These are phyloP conservation scores for Nothophytophthora sp. DNA, from an alignment of 352 stramenopile genomes.

Conservation along the genomic window DNA sequence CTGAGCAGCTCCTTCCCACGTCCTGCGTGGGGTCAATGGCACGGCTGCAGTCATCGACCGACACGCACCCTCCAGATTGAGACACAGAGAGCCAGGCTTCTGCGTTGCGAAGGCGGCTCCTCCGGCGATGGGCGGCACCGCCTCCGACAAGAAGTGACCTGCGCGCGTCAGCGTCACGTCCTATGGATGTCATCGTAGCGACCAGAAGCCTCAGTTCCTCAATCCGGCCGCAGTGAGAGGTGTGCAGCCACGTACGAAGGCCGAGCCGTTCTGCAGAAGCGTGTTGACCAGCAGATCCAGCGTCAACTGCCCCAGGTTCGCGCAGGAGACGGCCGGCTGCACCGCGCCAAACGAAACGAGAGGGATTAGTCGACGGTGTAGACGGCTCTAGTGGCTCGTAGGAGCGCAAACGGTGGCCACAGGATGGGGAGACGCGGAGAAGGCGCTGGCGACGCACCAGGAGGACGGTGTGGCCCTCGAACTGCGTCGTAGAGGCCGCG, in stretches of 20 bases:
- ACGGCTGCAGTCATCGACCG: no score
- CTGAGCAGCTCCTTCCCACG: no score
- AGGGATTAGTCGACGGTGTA: no score
- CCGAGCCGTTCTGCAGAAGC: conserved; percentile 48
- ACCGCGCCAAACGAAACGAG: conserved; percentile 2
- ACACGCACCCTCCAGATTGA: conserved; percentile 74
- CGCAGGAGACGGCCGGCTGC: conserved; percentile 77
- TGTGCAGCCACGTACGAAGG: conserved; percentile 34
- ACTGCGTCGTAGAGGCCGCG: conserved; percentile 29
- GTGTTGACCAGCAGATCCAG: conserved; percentile 82
- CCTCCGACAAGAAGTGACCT: conserved; percentile 63
- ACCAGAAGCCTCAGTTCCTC: no score
- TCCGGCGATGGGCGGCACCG: conserved; percentile 63
- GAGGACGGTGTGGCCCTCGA: conserved; percentile 55
- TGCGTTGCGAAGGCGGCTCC: conserved; percentile 54
- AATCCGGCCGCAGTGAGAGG: neutral
- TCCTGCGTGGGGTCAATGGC: no score
- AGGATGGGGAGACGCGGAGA: neutral
- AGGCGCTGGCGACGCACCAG: conserved; percentile 41
- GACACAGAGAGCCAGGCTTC: conserved; percentile 43
- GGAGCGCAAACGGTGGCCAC: no score
- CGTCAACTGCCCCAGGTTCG: conserved; percentile 80
- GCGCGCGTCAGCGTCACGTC: conserved; percentile 42
- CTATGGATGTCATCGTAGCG: no score
- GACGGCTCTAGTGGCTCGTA: no score